Evolutionary conservation across 2,329 filamentous ascomycete genomes (phyloP).

Genomic region (Pyricularia grisea): DNA sequence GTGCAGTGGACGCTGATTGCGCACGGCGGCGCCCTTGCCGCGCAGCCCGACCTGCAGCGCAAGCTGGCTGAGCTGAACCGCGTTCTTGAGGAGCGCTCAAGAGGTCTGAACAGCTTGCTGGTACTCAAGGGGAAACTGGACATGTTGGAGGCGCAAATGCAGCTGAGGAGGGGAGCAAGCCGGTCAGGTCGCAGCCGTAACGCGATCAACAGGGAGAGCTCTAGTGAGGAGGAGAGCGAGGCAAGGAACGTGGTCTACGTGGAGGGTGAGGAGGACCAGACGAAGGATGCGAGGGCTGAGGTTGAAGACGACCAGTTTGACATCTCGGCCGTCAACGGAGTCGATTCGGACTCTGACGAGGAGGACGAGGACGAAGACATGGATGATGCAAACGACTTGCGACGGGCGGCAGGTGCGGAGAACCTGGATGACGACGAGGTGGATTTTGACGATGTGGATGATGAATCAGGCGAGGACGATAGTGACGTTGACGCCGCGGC

Average conservation of each 20-base stretch:
- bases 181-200: slow-evolving; percentile 16
- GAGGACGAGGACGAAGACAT: slow-evolving; percentile 12
- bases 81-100: slow-evolving; percentile 79
- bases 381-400: slow-evolving; percentile 11
- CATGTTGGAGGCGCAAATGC: slow-evolving; percentile 84
- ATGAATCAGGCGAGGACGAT: slow-evolving; percentile 18
- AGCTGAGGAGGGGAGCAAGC: slow-evolving; percentile 48
- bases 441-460: slow-evolving; percentile 23
- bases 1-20: slow-evolving; percentile 90
- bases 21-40: slow-evolving; percentile 84
- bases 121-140: slow-evolving; percentile 92
- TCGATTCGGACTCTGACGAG: slow-evolving; percentile 9
- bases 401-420: slow-evolving; percentile 14
- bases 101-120: slow-evolving; percentile 71
- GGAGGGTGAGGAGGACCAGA: slow-evolving; percentile 4
- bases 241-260: slow-evolving; percentile 5
- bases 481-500: slow-evolving; percentile 19
- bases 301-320: slow-evolving; percentile 12
- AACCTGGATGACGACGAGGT: slow-evolving; percentile 23
- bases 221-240: slow-evolving; percentile 12
- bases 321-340: slow-evolving; percentile 6
- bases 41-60: slow-evolving; percentile 73
- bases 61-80: slow-evolving; percentile 71
- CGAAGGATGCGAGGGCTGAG: slow-evolving; percentile 4
- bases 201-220: slow-evolving; percentile 25